Base-by-base conservation (phyloP, 192 early-diverging fungal species). In the Rhizophagus clarus region DNA sequence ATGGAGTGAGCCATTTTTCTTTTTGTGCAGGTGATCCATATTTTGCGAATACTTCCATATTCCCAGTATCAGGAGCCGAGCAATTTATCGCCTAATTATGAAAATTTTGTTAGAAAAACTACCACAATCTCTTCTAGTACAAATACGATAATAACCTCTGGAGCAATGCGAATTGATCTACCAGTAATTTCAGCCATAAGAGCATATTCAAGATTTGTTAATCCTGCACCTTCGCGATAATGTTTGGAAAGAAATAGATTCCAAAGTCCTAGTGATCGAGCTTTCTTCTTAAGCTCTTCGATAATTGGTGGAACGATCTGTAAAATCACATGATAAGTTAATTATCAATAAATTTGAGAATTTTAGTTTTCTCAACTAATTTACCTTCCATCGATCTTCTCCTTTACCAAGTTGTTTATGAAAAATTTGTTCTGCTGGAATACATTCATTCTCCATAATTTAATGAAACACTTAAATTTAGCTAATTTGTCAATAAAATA, bases 11-110 rank as follows among this genome's bases (percentile, higher is more conserved):
- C 90, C 93, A 96, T 63, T 85, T 82, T 61, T 88, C 71, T 87
- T 98, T 97, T 84, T 99, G 98, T 61, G 82, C 93, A 24, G 85
- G 80, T 17, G 88, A 90, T 66, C 98, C 98, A 85, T 97, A 99
- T 85, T 97, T 97, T 49, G 95, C 95, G 79, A 99, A 92, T 61
- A 99, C 96, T 82, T 99, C 97, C 97, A 99, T 99, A 89, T 99
- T 99, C 74, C 98, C 98, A 7, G 98, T 98, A 82, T 99, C 98
- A 20, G 97, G 97, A 24, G 96, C 95, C 61, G 91, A 89, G 85
- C 95, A 96, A 92, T 98, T 98, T 86, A 90, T 88, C 26, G 96
- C 96, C 91, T 90, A 74, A 29, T 67, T 31, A 24, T 17, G 28
- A 56, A 64, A 74, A 49, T 28, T n/a, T 49, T 70, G 8, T 8